Percentiles rank a stretch among this genome's conserved stretches.
Evolutionary conservation across 148 eudicot genomes (phyloP).

Genomic region (Talinum fruticosum): DNA sequence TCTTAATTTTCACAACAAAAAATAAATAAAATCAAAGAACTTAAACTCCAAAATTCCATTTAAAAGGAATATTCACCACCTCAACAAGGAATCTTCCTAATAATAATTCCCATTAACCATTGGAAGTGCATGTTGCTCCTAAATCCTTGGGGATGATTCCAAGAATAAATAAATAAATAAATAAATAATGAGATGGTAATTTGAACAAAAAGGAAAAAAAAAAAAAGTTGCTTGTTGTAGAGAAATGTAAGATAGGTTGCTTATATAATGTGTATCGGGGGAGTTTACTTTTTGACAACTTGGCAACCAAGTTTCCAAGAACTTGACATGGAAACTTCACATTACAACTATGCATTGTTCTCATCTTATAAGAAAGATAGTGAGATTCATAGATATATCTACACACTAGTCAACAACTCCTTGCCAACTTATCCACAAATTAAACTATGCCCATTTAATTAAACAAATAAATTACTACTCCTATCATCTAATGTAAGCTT

Average conservation of each 20-base stretch:
- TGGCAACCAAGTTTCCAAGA: not conserved
- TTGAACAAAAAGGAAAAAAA: not conserved
- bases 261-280: not conserved
- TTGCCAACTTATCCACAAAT: conserved; percentile 3
- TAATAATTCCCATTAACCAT: too few relatives aligned
- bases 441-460: not conserved
- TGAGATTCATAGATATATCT: too few relatives aligned
- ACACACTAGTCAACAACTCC: not conserved
- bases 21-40: too few relatives aligned
- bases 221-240: not conserved
- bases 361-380: too few relatives aligned
- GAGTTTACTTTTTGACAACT: not conserved
- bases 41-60: too few relatives aligned
- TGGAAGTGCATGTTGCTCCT: too few relatives aligned
- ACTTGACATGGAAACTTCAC: not conserved
- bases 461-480: not conserved
- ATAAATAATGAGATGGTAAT: too few relatives aligned
- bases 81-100: too few relatives aligned
- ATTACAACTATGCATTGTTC: not conserved
- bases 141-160: too few relatives aligned
- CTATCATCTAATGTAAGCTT: not conserved
- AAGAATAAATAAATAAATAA: too few relatives aligned
- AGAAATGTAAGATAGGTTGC: not conserved
- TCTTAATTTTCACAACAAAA: too few relatives aligned
- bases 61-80: too few relatives aligned